phyloP scores from a whole-genome alignment of 306 rosid genomes.

The Dryas alaskensis region DNA sequence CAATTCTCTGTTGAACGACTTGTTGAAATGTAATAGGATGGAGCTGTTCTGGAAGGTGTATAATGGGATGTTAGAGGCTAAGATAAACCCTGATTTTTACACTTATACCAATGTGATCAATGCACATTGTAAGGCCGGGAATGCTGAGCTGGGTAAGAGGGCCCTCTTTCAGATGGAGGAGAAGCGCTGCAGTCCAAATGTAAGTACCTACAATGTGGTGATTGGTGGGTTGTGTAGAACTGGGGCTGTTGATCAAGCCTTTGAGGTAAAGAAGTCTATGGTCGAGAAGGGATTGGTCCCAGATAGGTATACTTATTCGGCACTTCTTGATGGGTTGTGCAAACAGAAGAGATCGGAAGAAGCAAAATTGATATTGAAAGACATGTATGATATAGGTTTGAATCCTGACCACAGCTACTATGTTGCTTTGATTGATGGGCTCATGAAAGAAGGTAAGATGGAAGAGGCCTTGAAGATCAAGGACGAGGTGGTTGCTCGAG shows the following conservation, averaged over 20 bases:
- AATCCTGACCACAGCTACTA: constrained; percentile 29
- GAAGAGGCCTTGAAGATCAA: constrained; percentile 41
- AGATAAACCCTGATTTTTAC: constrained; percentile 36
- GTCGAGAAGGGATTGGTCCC: constrained; percentile 36
- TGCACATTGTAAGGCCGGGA: constrained; percentile 47
- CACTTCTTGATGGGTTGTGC: constrained; percentile 40
- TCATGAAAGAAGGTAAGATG: constrained; percentile 31
- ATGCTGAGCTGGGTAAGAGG: constrained; percentile 35
- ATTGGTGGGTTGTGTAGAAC: constrained; percentile 39
- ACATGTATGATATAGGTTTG: constrained; percentile 35
- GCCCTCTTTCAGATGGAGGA: constrained; percentile 44
- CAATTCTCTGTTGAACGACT: constrained; percentile 41
- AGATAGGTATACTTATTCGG: constrained; percentile 27
- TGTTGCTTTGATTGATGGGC: constrained; percentile 40
- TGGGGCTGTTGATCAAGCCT: constrained; percentile 36
- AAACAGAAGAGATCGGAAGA: constrained; percentile 33
- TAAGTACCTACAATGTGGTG: constrained; percentile 30
- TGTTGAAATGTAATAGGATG: constrained; percentile 34
- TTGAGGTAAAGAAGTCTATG: constrained; percentile 31
- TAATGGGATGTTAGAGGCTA: constrained; percentile 35
- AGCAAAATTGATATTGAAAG: constrained; percentile 30
- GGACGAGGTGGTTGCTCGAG: constrained; percentile 33
- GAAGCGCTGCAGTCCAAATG: constrained; percentile 38
- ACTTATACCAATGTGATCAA: constrained; percentile 42
- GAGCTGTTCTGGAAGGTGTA: constrained; percentile 55